phyloP scores from a whole-genome alignment of 2,329 filamentous ascomycete genomes.

The Alternaria solani region DNA sequence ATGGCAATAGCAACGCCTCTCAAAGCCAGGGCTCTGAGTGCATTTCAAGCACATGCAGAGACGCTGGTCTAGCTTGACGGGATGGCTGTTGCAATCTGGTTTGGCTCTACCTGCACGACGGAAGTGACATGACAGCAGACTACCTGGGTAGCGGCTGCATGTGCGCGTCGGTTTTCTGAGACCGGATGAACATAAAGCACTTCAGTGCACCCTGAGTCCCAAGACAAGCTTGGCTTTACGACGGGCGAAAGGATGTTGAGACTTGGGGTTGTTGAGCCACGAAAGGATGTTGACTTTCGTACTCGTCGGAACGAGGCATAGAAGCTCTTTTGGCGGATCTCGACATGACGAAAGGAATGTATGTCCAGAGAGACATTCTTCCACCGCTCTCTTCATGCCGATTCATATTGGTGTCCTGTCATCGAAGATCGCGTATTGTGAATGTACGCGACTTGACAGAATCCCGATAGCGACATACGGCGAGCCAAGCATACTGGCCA shows the following conservation, averaged over 20 bases:
- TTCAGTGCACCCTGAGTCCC: not conserved
- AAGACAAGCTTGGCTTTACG: not conserved
- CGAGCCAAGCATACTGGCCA: not conserved
- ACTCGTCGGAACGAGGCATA: too few relatives aligned
- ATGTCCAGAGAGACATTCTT: not conserved
- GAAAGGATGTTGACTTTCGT: not conserved
- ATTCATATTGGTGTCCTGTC: too few relatives aligned
- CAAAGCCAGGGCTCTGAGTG: not conserved
- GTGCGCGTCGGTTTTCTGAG: not conserved
- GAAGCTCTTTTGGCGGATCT: not conserved
- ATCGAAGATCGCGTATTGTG: not conserved
- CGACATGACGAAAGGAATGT: not conserved
- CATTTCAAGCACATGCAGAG: not conserved
- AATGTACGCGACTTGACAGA: not conserved
- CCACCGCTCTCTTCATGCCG: not conserved
- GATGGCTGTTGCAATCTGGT: not conserved
- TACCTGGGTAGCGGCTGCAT: not conserved
- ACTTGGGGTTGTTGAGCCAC: too few relatives aligned
- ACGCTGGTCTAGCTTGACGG: not conserved
- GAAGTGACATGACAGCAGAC: not conserved
- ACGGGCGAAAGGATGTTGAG: not conserved
- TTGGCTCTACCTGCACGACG: not conserved
- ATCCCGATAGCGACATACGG: not conserved
- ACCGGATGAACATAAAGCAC: not conserved
- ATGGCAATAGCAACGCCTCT: not conserved